Conservation (phyloP, 2,329 filamentous ascomycete species). For the Clarireedia sp. region DNA sequence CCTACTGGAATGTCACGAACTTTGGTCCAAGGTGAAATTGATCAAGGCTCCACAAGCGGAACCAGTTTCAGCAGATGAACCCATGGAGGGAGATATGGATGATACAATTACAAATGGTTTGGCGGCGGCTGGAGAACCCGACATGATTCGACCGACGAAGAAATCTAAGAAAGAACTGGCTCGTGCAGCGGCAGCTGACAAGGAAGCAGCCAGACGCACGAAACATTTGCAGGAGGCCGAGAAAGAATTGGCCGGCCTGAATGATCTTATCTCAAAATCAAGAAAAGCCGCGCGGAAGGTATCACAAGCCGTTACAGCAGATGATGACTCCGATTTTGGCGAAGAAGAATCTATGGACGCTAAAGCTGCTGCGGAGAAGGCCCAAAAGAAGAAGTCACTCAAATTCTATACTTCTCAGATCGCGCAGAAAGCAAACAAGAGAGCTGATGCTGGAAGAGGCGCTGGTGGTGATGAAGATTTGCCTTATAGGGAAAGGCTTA, state of each 20-base stretch:
- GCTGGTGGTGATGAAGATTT: constrained; percentile 75
- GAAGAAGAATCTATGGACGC: constrained; percentile 77
- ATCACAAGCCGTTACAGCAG: constrained; percentile 44
- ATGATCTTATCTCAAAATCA: constrained; percentile 20
- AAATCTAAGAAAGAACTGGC: constrained; percentile 30
- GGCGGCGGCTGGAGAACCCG: neutral
- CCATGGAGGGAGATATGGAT: constrained; percentile 24
- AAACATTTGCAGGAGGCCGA: constrained; percentile 32
- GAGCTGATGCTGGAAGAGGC: constrained; percentile 62
- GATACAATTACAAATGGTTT: constrained; percentile 9
- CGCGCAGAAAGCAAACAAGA: constrained; percentile 85
- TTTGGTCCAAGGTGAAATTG: constrained; percentile 70
- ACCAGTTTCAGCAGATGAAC: constrained; percentile 25
- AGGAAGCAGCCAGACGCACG: constrained; percentile 28
- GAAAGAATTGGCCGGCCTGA: constrained; percentile 36
- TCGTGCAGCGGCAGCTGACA: constrained; percentile 33
- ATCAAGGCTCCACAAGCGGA: constrained; percentile 37
- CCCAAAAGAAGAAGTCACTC: constrained; percentile 79
- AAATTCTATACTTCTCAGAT: constrained; percentile 99
- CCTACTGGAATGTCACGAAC: constrained; percentile 67
- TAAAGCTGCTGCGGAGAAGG: constrained; percentile 77
- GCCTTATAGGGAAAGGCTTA: constrained; percentile 80
- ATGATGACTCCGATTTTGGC: constrained; percentile 83
- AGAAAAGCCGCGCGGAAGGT: constrained; percentile 16
- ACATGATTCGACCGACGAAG: neutral